Evolutionary conservation across 768 basidiomycete genomes (phyloP).

Genomic region (Hirschioporus abietinus): DNA sequence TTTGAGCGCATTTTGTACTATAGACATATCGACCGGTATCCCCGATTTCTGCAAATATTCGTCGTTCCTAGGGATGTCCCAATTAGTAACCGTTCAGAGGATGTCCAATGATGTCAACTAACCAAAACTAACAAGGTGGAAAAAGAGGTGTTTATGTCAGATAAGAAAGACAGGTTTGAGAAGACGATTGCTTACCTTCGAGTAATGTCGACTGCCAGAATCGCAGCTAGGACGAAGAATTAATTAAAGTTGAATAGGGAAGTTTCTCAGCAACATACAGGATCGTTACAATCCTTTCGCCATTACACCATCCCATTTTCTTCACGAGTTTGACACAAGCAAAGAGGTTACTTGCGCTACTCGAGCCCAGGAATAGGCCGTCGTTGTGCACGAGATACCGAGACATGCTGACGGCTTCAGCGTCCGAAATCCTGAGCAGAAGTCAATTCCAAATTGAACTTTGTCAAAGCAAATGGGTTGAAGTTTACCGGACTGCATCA

Average conservation of each 20-base stretch:
- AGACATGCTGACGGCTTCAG: constrained; percentile 94
- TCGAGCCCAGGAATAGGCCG: constrained; percentile 92
- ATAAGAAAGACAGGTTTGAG: neutral
- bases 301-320: constrained; percentile 60
- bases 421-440: constrained; percentile 67
- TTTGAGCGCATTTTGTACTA: neutral
- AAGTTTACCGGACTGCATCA: constrained; percentile 74
- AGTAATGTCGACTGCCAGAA: constrained; percentile 87
- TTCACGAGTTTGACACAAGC: constrained; percentile 80
- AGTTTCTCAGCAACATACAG: constrained; percentile 40
- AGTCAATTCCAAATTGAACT: constrained; percentile 9
- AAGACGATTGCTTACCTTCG: constrained; percentile 54
- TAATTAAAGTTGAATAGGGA: neutral
- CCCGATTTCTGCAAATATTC: constrained; percentile 38
- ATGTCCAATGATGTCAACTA: constrained; percentile 14
- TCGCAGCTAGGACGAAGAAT: constrained; percentile 56
- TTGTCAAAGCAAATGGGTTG: neutral
- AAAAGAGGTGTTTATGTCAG: no score
- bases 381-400: constrained; percentile 87
- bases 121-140: constrained; percentile 42
- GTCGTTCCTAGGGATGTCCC: constrained; percentile 39
- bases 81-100: neutral
- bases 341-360: constrained; percentile 94
- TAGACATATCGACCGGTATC: constrained; percentile 25
- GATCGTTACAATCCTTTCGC: constrained; percentile 78